Conservation (phyloP, 2,329 filamentous ascomycete species). For the Tolypocladium paradoxum region DNA sequence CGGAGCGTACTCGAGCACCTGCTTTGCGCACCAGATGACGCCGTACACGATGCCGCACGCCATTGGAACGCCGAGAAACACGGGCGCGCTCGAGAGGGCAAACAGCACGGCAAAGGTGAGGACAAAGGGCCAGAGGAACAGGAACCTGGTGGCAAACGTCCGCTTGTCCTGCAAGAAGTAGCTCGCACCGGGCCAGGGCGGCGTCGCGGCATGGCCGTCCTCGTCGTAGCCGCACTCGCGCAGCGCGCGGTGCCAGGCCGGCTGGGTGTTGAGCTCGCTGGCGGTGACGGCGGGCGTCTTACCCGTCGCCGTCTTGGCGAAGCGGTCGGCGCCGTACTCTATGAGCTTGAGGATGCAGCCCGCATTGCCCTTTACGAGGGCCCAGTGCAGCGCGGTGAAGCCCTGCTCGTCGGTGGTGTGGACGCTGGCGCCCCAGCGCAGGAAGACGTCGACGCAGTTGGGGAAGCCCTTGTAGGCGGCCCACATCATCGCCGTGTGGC, state of each 20-base stretch:
- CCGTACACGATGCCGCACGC: slow-evolving; percentile 55
- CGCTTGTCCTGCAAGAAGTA: slow-evolving; percentile 67
- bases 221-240: slow-evolving; percentile 75
- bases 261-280: slow-evolving; percentile 76
- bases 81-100: slow-evolving; percentile 60
- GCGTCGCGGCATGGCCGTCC: slow-evolving; percentile 59
- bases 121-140: slow-evolving; percentile 81
- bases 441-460: slow-evolving; percentile 79
- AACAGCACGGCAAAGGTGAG: slow-evolving; percentile 62
- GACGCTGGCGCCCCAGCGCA: slow-evolving; percentile 92
- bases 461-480: slow-evolving; percentile 96
- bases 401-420: slow-evolving; percentile 85
- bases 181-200: slow-evolving; percentile 62
- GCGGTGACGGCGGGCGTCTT: slow-evolving; percentile 85
- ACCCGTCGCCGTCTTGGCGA: slow-evolving; percentile 76
- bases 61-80: slow-evolving; percentile 67
- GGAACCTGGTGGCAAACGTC: slow-evolving; percentile 69
- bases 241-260: slow-evolving; percentile 73
- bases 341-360: slow-evolving; percentile 87
- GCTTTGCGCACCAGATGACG: slow-evolving; percentile 67
- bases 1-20: slow-evolving; percentile 71
- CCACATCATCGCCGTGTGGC: slow-evolving; percentile 97
- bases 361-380: slow-evolving; percentile 82
- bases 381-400: slow-evolving; percentile 94
- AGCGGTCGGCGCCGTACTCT: slow-evolving; percentile 91